Percentiles rank a stretch among this genome's conserved stretches.
Evolutionary conservation across 192 early-diverging fungal genomes (phyloP).

Genomic region (Linnemannia schmuckeri): DNA sequence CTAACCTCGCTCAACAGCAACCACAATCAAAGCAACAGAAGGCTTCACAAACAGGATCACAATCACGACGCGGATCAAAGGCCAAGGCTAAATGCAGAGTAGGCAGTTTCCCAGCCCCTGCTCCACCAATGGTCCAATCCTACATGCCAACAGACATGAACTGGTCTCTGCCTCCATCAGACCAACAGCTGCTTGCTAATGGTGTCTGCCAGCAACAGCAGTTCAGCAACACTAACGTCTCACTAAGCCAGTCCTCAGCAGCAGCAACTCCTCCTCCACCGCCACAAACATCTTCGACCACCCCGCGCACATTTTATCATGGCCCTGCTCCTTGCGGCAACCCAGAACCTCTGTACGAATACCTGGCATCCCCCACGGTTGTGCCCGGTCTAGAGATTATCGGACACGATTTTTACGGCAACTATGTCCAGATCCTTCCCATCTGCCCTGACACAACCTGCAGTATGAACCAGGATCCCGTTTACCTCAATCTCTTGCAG

Average conservation of each 20-base stretch:
- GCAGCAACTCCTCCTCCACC: not conserved
- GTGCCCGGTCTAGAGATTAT: conserved; percentile 54
- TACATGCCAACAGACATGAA: conserved; percentile 33
- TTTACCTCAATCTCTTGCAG: conserved; percentile 47
- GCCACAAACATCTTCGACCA: conserved; percentile 4
- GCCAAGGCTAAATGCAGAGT: conserved; percentile 23
- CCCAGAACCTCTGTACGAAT: conserved; percentile 47
- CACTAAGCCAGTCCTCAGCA: not conserved
- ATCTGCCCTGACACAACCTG: conserved; percentile 55
- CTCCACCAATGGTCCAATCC: not conserved
- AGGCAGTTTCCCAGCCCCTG: conserved; percentile 19
- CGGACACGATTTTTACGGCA: conserved; percentile 48
- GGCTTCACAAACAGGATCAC: conserved; percentile 7
- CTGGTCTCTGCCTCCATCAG: conserved; percentile 21
- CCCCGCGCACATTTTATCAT: conserved; percentile 19
- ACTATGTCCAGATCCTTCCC: conserved; percentile 53
- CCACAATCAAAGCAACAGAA: conserved; percentile 7
- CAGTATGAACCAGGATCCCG: conserved; percentile 53
- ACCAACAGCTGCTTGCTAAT: conserved; percentile 12
- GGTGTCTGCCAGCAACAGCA: conserved; percentile 7
- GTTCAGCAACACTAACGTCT: conserved; percentile 1
- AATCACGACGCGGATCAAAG: conserved; percentile 23
- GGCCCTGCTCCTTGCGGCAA: conserved; percentile 53
- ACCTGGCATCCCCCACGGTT: conserved; percentile 43
- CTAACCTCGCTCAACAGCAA: not conserved